Base-by-base conservation (phyloP, 495 filamentous ascomycete genomes). In the Aspergillus haitiensis region DNA sequence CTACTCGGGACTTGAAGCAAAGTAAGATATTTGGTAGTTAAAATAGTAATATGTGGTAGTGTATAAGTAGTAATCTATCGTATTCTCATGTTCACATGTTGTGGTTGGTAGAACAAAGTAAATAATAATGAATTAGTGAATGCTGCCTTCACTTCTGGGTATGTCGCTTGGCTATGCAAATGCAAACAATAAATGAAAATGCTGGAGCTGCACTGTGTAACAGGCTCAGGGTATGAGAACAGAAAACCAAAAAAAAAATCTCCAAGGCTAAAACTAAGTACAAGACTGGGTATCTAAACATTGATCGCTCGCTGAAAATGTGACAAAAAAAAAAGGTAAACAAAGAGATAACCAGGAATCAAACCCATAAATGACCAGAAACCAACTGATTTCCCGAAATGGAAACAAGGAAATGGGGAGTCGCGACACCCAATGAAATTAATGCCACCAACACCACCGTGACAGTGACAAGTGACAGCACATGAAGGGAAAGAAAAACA, bases 241-340 rank as follows among this genome's bases (percentile, higher is more conserved):
- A 37, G 44, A 27, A 39, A 57, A 9, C 21, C 44, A 52, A 44
- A 55, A 54, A 40, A 55, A 44, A 50, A 52, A 27, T 27, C 21
- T 27, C 21, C 36, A 44, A 39, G 40, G 50, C 3, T 15, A 44
- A 7, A 36, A 46, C n/a, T n/a, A 55, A 62, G 60, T 61, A 68
- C 63, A 68, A 33, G 66, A 68, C 55, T 27, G 66, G 66, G 66
- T 68, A 68, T 68, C 66, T 50, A 59, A 65, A 61, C 57, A 56
- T 62, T 12, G 10, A 34, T 18, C 40, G 42, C 27, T 44, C 55
- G 52, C 11, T 50, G 11, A 18, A 52, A 52, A 6, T 18, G 13
- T 7, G 32, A 55, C 37, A 51, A 16, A 51, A 21, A 45, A 52
- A n/a, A 60, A 57, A n/a, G 44, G 34, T 33, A 44, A 45, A 45